A percentile compares a stretch with the other conserved stretches of the same genome.
phyloP scores from a whole-genome alignment of 331 rosid genomes.

The Cydonia oblonga region DNA sequence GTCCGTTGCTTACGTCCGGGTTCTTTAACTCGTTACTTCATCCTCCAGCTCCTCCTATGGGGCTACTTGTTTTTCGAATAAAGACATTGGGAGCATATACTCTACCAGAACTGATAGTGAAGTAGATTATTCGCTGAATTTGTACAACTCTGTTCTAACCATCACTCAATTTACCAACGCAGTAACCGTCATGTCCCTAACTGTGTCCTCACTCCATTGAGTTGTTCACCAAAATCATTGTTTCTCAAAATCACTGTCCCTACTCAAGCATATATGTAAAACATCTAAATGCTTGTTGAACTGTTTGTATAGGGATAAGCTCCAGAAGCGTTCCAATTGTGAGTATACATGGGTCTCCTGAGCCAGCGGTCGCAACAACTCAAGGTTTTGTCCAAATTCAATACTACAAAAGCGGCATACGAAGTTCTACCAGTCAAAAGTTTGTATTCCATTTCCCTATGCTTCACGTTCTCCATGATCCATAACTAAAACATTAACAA shows the following conservation, averaged over 20 bases:
- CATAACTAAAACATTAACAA: neutral
- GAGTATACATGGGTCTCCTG: slow-evolving; percentile 28
- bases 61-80: neutral
- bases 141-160: neutral
- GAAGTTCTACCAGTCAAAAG: slow-evolving; percentile 14
- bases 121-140: neutral
- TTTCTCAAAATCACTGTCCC: neutral
- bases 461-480: neutral
- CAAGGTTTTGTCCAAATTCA: slow-evolving; percentile 33
- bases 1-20: neutral
- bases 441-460: neutral
- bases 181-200: neutral
- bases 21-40: neutral
- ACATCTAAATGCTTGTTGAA: neutral
- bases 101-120: neutral
- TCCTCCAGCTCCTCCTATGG: neutral
- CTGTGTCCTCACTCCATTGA: neutral
- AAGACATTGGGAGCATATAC: neutral
- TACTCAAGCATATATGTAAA: neutral
- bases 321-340: slow-evolving; percentile 25
- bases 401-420: slow-evolving; percentile 14
- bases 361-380: slow-evolving; percentile 20
- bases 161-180: neutral
- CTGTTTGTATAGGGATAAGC: slow-evolving; percentile 32
- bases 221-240: neutral